phyloP scores from a whole-genome alignment of 129 eudicot genomes.

The Ambrosia artemisiifolia region DNA sequence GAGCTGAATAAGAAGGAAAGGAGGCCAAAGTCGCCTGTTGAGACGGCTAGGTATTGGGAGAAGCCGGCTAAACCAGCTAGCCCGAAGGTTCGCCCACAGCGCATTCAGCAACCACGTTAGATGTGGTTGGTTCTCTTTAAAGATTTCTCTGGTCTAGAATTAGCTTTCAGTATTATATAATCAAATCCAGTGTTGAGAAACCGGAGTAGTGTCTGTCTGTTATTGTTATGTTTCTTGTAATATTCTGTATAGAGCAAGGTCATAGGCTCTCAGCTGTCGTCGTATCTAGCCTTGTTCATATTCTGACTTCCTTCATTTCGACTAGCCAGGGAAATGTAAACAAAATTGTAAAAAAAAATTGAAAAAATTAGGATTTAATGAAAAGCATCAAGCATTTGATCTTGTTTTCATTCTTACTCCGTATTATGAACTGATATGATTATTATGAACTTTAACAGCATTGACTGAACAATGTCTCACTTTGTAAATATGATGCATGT shows the following conservation, averaged over 20 bases:
- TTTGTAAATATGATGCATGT: too few species aligned
- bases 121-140: constrained; percentile 14
- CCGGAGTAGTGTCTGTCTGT: constrained; percentile 7
- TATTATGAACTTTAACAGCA: too few species aligned
- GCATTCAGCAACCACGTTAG: constrained; percentile 87
- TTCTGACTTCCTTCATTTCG: constrained; percentile 46
- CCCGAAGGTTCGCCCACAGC: constrained; percentile 50
- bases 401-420: constrained; percentile 4
- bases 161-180: constrained; percentile 22
- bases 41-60: constrained; percentile 53
- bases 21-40: constrained; percentile 46
- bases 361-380: constrained; percentile 24
- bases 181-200: constrained; percentile 21
- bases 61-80: constrained; percentile 79
- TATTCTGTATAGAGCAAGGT: constrained; percentile 79
- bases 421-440: too few species aligned
- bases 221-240: constrained; percentile 33
- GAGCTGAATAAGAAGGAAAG: constrained; percentile 39
- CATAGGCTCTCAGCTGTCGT: constrained; percentile 8
- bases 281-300: constrained; percentile 74
- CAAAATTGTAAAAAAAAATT: constrained; percentile 35
- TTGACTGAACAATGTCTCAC: too few species aligned
- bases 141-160: constrained; percentile 35
- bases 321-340: constrained; percentile 45
- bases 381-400: constrained; percentile 15